Conservation (phyloP, 768 basidiomycete species). For the Lactarius vividus region DNA sequence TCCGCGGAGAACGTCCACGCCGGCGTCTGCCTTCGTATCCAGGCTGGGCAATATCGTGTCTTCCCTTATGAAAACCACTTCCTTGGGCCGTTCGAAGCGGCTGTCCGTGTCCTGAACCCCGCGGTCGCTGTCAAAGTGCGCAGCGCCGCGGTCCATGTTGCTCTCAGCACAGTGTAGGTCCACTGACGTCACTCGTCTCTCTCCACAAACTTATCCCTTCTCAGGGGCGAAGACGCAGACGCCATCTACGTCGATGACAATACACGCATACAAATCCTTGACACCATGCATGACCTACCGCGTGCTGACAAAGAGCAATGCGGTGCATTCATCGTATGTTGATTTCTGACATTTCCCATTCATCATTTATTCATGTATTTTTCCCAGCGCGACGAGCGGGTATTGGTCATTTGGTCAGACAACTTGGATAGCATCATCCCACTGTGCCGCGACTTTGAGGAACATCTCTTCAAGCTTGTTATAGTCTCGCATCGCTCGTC, state of each 20-base stretch:
- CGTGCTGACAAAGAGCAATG: constrained; percentile 89
- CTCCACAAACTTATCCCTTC: neutral
- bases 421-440: constrained; percentile 77
- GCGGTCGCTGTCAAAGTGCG: constrained; percentile 81
- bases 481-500: constrained; percentile 47
- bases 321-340: constrained; percentile 77
- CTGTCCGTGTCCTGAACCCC: constrained; percentile 72
- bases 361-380: constrained; percentile 3
- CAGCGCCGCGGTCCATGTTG: constrained; percentile 78
- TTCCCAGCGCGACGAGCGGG: constrained; percentile 72
- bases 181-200: constrained; percentile 1
- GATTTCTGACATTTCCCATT: neutral
- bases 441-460: constrained; percentile 67
- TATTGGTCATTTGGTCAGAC: constrained; percentile 84
- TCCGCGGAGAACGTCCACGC: constrained; percentile 78
- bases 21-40: constrained; percentile 72
- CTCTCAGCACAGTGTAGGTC: constrained; percentile 64
- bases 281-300: constrained; percentile 62
- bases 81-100: constrained; percentile 79
- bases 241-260: constrained; percentile 72
- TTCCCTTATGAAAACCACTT: constrained; percentile 86
- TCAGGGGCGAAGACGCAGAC: constrained; percentile 55
- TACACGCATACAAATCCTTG: constrained; percentile 85
- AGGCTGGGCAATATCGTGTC: constrained; percentile 66
- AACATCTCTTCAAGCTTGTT: constrained; percentile 76